Percentiles rank a stretch among this genome's conserved stretches.
These are phyloP conservation scores for Chaetomium strumarium DNA, from an alignment of 2,329 filamentous ascomycete species.

Conservation along the genomic window DNA sequence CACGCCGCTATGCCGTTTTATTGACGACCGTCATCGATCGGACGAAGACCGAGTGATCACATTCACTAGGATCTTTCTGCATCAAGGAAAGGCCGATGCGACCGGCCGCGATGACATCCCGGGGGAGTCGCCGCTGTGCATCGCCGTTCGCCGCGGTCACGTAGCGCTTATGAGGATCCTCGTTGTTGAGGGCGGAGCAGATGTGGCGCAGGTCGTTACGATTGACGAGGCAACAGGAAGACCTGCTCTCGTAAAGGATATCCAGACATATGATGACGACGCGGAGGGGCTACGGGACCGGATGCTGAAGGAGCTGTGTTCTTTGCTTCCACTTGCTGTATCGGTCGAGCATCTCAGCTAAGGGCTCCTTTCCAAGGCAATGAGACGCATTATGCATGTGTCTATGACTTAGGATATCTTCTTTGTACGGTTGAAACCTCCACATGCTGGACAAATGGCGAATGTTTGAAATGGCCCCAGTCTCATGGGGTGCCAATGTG, in stretches of 20 bases:
- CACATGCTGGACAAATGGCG: too few species aligned
- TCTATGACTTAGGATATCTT: too few species aligned
- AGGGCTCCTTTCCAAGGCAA: not conserved
- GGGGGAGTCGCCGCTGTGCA: not conserved
- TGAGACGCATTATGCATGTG: too few species aligned
- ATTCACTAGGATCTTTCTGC: not conserved
- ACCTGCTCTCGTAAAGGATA: not conserved
- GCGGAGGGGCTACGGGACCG: not conserved
- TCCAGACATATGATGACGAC: not conserved
- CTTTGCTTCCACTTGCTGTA: not conserved
- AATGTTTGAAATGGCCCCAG: too few species aligned
- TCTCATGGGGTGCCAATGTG: too few species aligned
- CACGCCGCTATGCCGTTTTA: not conserved
- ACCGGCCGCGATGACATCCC: not conserved
- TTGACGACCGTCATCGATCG: not conserved
- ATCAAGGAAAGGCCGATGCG: not conserved
- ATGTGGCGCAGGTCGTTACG: not conserved
- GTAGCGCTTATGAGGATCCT: not conserved
- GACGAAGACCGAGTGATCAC: not conserved
- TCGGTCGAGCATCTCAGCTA: conserved; percentile 12
- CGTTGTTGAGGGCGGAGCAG: not conserved
- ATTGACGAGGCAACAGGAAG: not conserved
- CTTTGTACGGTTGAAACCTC: too few species aligned
- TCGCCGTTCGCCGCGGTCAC: not conserved
- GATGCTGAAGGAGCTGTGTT: not conserved